These are phyloP conservation scores for Saccharomyces hybrid DNA, from an alignment of 1,139 yeast genomes.

Conservation along the genomic window DNA sequence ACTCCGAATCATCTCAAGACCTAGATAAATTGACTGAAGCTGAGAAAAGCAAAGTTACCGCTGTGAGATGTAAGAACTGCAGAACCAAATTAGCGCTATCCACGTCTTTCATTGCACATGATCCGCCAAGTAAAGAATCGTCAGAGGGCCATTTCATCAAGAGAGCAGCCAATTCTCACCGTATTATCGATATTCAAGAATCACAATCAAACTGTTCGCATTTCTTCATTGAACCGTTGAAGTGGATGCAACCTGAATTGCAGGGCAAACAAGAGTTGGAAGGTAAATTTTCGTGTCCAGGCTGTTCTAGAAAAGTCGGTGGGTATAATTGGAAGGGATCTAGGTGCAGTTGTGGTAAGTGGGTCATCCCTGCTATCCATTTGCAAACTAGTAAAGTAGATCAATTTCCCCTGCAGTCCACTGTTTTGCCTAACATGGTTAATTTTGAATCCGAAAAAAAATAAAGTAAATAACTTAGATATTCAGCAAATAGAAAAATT, in stretches of 20 bases:
- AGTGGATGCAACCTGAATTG: constrained; percentile 84
- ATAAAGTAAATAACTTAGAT: background rate
- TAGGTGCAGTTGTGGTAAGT: constrained; percentile 86
- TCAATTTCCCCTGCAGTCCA: constrained; percentile 36
- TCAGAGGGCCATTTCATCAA: constrained; percentile 57
- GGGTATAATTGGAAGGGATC: constrained; percentile 94
- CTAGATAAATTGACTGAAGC: constrained; percentile 27
- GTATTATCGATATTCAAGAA: constrained; percentile 47
- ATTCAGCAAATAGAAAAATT: background rate
- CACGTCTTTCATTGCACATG: constrained; percentile 50
- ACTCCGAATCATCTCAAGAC: constrained; percentile 19
- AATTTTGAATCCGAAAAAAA: constrained; percentile 13
- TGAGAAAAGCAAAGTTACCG: constrained; percentile 26
- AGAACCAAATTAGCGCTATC: constrained; percentile 45
- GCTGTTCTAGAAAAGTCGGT: constrained; percentile 77
- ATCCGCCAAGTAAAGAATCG: constrained; percentile 52
- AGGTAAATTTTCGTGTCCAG: constrained; percentile 80
- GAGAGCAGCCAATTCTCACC: constrained; percentile 51
- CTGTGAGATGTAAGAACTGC: constrained; percentile 65
- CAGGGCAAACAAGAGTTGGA: constrained; percentile 57
- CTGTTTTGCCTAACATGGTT: constrained; percentile 25
- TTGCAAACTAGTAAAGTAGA: constrained; percentile 78
- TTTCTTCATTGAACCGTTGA: constrained; percentile 74
- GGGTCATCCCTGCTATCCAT: constrained; percentile 93
- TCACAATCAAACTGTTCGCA: constrained; percentile 72